These are phyloP conservation scores for Globisporangium megalacanthum DNA, from an alignment of 352 stramenopile species.

Conservation along the genomic window DNA sequence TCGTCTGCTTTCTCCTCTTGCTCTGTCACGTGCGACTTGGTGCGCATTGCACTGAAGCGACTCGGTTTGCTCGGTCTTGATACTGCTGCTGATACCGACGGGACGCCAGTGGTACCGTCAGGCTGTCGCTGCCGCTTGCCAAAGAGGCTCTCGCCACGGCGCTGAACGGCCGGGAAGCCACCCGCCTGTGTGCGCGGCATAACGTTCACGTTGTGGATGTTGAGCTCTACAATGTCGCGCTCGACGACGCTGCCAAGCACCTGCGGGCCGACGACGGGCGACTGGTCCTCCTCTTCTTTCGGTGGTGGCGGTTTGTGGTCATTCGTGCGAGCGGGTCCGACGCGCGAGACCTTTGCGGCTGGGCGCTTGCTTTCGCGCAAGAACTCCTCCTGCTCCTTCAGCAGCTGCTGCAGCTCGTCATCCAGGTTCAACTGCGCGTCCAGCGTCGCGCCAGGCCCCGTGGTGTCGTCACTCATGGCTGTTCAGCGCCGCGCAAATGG, in stretches of 20 bases:
- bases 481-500: too few relatives aligned
- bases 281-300: slow-evolving; percentile 2
- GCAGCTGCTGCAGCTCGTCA: slow-evolving; percentile 67
- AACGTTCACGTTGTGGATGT: slow-evolving; percentile 28
- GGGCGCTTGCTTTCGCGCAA: slow-evolving; percentile 49
- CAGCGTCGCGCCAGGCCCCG: neutral
- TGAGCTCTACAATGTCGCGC: slow-evolving; percentile 40
- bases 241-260: slow-evolving; percentile 61
- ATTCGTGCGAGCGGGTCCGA: slow-evolving; percentile 1
- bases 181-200: slow-evolving; percentile 21
- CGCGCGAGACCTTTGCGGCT: slow-evolving; percentile 51
- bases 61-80: slow-evolving; percentile 12
- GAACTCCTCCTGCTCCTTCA: slow-evolving; percentile 81
- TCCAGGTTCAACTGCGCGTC: slow-evolving; percentile 53
- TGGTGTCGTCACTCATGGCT: too few relatives aligned
- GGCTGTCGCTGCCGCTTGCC: slow-evolving; percentile 34
- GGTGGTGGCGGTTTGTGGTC: slow-evolving; percentile 1
- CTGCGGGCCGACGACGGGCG: slow-evolving; percentile 18
- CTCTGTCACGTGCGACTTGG: slow-evolving; percentile 3
- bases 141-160: slow-evolving; percentile 67
- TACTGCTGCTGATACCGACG: neutral
- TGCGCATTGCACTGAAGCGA: slow-evolving; percentile 17
- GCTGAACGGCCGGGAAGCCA: slow-evolving; percentile 56
- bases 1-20: too few relatives aligned
- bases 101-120: neutral